A percentile compares a stretch with the other conserved stretches of the same genome.
phyloP scores from a whole-genome alignment of 2,329 filamentous ascomycete species.

The Ceratocystis lukuohia region DNA sequence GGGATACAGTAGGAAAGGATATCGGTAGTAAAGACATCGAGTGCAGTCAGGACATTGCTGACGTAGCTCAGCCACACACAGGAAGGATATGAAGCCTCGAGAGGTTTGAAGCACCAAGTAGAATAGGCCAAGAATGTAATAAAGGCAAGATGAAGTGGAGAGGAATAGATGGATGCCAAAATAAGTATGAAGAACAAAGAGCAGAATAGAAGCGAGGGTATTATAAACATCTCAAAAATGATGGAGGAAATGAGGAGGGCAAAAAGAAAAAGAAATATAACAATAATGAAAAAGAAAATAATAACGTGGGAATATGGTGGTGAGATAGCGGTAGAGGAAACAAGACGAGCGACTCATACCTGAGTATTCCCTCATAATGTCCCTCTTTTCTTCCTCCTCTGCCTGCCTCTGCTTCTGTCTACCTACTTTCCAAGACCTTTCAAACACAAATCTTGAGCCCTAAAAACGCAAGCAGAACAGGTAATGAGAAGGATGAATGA shows the following conservation, averaged over 20 bases:
- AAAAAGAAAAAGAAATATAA: neutral
- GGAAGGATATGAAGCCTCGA: neutral
- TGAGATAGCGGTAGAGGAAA: neutral
- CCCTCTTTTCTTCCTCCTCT: neutral
- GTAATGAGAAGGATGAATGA: neutral
- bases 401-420: neutral
- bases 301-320: neutral
- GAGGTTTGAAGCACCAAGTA: neutral
- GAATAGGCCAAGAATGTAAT: neutral
- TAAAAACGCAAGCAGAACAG: neutral
- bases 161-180: neutral
- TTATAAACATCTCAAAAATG: neutral
- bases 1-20: neutral
- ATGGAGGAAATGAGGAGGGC: neutral
- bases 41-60: neutral
- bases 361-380: neutral
- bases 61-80: neutral
- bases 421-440: neutral
- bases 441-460: neutral
- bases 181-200: conserved; percentile 1
- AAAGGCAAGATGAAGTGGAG: neutral
- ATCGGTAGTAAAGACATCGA: neutral
- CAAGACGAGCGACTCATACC: neutral
- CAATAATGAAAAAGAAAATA: neutral
- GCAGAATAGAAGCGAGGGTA: neutral